Evolutionary conservation across 2,329 filamentous ascomycete genomes (phyloP).

Genomic region (Neofusicoccum laricinum): DNA sequence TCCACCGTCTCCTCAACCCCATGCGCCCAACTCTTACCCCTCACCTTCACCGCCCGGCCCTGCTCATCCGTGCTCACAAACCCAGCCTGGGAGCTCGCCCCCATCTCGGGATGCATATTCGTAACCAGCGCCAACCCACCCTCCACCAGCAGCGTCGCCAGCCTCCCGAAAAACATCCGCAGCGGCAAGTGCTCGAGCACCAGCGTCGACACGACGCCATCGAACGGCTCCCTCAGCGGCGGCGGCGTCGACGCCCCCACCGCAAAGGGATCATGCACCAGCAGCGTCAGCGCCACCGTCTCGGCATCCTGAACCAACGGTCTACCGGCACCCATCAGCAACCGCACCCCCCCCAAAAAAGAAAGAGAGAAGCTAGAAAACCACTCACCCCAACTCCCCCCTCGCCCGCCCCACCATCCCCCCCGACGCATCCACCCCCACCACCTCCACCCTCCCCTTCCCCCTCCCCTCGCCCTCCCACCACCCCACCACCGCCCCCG

Average conservation of each 20-base stretch:
- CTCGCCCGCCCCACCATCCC: constrained; percentile 58
- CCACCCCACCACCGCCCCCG: constrained; percentile 47
- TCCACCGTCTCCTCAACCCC: constrained; percentile 50
- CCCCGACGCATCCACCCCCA: constrained; percentile 56
- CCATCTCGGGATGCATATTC: constrained; percentile 69
- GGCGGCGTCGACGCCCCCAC: neutral
- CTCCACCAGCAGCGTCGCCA: constrained; percentile 40
- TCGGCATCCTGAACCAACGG: too few species aligned
- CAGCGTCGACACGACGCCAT: constrained; percentile 58
- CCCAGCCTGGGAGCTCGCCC: constrained; percentile 56
- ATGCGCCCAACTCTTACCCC: constrained; percentile 59
- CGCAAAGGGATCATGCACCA: neutral
- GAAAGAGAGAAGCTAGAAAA: neutral
- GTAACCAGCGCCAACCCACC: constrained; percentile 58
- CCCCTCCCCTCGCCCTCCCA: neutral
- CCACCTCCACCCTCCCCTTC: constrained; percentile 34
- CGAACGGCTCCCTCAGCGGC: constrained; percentile 24
- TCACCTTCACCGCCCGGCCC: constrained; percentile 47
- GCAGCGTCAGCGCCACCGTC: neutral
- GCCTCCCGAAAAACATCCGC: constrained; percentile 47
- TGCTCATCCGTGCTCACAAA: constrained; percentile 52
- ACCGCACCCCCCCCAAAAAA: too few species aligned
- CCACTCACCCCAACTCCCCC: neutral
- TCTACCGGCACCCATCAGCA: too few species aligned
- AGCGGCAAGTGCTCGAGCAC: constrained; percentile 64